phyloP scores from a whole-genome alignment of 345 rosid species.

The Angophora floribunda region DNA sequence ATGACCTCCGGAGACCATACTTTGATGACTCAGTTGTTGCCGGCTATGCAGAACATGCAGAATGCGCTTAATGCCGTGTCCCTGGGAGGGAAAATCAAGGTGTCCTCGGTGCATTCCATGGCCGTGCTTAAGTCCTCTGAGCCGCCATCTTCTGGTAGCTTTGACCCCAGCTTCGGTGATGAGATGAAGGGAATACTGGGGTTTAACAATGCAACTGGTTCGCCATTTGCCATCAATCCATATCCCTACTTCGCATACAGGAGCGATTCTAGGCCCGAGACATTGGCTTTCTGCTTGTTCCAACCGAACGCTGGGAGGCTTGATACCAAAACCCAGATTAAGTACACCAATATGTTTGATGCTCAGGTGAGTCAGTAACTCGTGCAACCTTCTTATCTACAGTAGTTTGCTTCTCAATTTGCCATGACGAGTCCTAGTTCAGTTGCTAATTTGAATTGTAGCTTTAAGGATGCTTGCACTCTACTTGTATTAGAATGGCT shows the following conservation, averaged over 20 bases:
- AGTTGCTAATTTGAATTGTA: background rate
- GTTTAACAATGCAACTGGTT: conserved; percentile 59
- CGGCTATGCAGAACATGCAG: conserved; percentile 76
- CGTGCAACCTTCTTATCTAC: background rate
- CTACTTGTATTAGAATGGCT: background rate
- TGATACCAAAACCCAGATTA: conserved; percentile 57
- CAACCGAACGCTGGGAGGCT: conserved; percentile 71
- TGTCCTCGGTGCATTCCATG: conserved; percentile 82
- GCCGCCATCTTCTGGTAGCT: conserved; percentile 68
- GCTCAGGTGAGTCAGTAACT: conserved; percentile 47
- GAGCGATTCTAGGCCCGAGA: conserved; percentile 68
- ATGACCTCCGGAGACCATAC: conserved; percentile 30
- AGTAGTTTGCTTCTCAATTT: background rate
- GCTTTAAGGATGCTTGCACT: background rate
- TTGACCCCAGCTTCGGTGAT: conserved; percentile 39
- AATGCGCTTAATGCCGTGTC: conserved; percentile 53
- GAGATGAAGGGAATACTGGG: conserved; percentile 52
- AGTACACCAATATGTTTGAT: conserved; percentile 95
- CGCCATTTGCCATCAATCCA: conserved; percentile 76
- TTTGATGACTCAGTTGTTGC: conserved; percentile 56
- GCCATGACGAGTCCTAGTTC: background rate
- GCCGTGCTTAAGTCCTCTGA: conserved; percentile 50
- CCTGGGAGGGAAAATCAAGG: conserved; percentile 62
- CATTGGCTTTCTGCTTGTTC: conserved; percentile 71
- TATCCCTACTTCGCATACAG: conserved; percentile 82